Evolutionary conservation across 1,284 basidiomycete genomes (phyloP), one percentile per base, ranked within the genome.

Genomic region (Boletus sp.): DNA sequence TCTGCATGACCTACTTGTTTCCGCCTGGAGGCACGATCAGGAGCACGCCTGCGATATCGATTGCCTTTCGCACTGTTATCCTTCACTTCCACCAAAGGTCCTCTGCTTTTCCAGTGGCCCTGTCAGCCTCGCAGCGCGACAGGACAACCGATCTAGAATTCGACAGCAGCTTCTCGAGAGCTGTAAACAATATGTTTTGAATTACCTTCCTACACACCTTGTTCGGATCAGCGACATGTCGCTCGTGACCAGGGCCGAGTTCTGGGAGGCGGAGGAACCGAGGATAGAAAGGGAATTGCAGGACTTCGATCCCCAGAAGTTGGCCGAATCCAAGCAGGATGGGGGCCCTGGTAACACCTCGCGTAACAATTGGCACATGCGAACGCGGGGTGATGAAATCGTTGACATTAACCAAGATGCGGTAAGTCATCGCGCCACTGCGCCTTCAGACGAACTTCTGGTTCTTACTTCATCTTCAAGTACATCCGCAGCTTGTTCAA

Each of bases 101-200:
- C 56, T 55, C 14, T 56, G 56, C 16, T 4, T 44, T 22, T 40
- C 56, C 14, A 29, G 36, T 17, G 27, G 22, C 34, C 34, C 29
- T 19, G 2, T 25, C 12, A 17, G 19, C 5, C 20, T 37, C 30
- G 19, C 30, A 32, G 19, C 19, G 5, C 26, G 4, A 8, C 34
- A 22, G 10, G 53, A 39, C 22, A 12, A 19, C 20, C 49, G 1
- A 22, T 38, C 19, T 7, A 52, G 4, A 26, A 13, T 52, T 19
- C 54, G 19, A 7, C 49, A 25, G 20, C 55, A 30, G 19, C 41
- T 56, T 9, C 41, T 55, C 13, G 46, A 51, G 22, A 36, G 12
- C n/a, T 57, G 55, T 10, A 52, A 57, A 41, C 47, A 27, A 42
- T 56, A 58, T 39, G 48, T 57, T 12, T 26, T 46, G 8, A 58